These are phyloP conservation scores for Chaetomium olivaceum DNA, from an alignment of 2,329 filamentous ascomycete genomes.

Conservation along the genomic window DNA sequence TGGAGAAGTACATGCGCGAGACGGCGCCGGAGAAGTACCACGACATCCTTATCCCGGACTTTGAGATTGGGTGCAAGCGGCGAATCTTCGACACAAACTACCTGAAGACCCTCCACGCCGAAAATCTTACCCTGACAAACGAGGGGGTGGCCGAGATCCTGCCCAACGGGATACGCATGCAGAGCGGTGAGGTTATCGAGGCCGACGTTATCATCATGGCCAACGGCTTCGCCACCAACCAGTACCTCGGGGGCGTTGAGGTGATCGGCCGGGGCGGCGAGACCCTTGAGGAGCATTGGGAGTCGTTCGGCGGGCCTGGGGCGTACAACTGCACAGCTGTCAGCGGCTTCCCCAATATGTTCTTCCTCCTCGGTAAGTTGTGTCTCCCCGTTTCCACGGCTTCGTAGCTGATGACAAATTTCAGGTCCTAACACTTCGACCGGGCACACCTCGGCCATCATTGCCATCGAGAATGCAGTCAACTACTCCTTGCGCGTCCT, in stretches of 20 bases:
- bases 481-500: conserved; percentile 62
- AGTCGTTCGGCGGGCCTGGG: conserved; percentile 58
- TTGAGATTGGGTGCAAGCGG: conserved; percentile 64
- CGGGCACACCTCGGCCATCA: conserved; percentile 53
- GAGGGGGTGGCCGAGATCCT: conserved; percentile 52
- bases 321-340: conserved; percentile 62
- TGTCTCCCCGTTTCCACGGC: background rate
- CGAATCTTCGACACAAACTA: conserved; percentile 61
- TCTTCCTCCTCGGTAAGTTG: conserved; percentile 56
- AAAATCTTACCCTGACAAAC: conserved; percentile 50
- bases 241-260: conserved; percentile 54
- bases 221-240: conserved; percentile 60
- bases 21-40: conserved; percentile 60
- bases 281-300: conserved; percentile 57
- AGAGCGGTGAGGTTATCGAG: conserved; percentile 43
- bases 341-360: conserved; percentile 66
- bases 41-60: conserved; percentile 62
- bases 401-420: background rate
- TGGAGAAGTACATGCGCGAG: conserved; percentile 45
- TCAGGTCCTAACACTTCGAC: conserved; percentile 61
- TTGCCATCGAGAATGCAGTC: conserved; percentile 60
- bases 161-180: conserved; percentile 40
- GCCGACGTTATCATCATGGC: conserved; percentile 63
- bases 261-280: conserved; percentile 53
- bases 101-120: conserved; percentile 51